Evolutionary conservation across 345 rosid genomes (phyloP), one percentile per base, ranked within the genome.

Genomic region (Alliaria petiolata): DNA sequence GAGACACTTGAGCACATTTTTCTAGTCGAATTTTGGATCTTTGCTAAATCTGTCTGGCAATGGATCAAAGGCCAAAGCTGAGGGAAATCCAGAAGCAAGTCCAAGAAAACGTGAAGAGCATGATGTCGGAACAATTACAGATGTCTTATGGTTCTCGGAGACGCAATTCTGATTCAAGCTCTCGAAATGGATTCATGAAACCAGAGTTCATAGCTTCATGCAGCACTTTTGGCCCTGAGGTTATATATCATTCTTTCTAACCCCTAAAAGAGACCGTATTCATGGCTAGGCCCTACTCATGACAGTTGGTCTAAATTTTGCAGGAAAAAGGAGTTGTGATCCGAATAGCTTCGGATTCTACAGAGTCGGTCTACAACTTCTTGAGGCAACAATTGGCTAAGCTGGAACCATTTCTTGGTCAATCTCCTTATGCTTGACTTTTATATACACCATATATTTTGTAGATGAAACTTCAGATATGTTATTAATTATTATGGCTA

Each of bases 211-310:
- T 91, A 63, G 97, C 95, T 56, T 93, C 96, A 14, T 87, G 97
- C 76, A 91, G 97, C 55, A 58, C 53, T 59, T 89, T 93, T 51
- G 96, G 98, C 63, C 87, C 86, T 43, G 80, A 91, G 96, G 99
- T 87, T 47, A 20, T 49, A 22, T 59, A 26, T 66, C 25, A 7
- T 36, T 22, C 3, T 49, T 22, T 35, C 45, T 4, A 38, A 26
- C 39, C 22, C 47, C 1, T 36, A n/a, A 1, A 15, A 3, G n/a
- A n/a, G n/a, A n/a, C n/a, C n/a, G n/a, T n/a, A n/a, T n/a, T 40
- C 10, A 43, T 28, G 61, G 1, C 64, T 54, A 25, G 25, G 55
- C 61, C 16, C n/a, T 20, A 34, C 9, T 65, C 47, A 56, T 10
- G 13, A 72, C 22, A 44, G 47, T 51, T 63, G 30, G 61, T 34